Base-by-base conservation (phyloP, 495 filamentous ascomycete species). In the Oidiodendron maius region DNA sequence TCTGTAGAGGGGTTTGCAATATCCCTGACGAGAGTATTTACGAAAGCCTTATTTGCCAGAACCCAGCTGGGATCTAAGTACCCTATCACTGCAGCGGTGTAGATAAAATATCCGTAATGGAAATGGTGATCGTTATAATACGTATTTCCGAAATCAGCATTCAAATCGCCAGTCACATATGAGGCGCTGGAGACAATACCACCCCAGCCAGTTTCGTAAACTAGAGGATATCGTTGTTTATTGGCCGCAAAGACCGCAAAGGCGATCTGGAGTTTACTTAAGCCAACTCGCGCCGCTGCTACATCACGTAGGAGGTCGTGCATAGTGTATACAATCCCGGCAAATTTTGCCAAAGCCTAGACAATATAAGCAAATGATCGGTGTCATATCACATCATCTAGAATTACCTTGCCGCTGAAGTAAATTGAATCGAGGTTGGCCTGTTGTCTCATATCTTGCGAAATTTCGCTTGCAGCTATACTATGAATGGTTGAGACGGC, bases 41-140 rank as follows among this genome's bases (percentile, higher is more conserved):
- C 80, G 71, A 81, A 97, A 34, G 77, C 81, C 57, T 80, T 78
- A 66, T 95, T 94, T 15, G 67, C 61, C 13, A 63, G 46, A 16
- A 93, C 66, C 91, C 91, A 98, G 21, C 54, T 60, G 0, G 83
- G 79, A 45, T 97, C 91, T 1, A 96, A 75, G 45, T 83, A 71
- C 8, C 79, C 91, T 42, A 97, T 89, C 38, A 93, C 77, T 8
- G 93, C 86, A 8, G 89, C 93, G 1, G 89, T 76, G 50, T 87
- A 88, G 61, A 98, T 83, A 66, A 94, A 95, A 64, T 98, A 96
- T 26, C 84, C 80, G 51, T 75, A 78, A 40, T 95, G 94, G 68
- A 98, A 98, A 64, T 98, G 94, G 59, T 97, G 94, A 59, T 98
- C 93, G 59, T 96, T 96, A 72, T 95, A 96, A 52, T 80, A 80